Conservation (phyloP, 805 yeast species). For the Wickerhamomyces subpelliculosus region DNA sequence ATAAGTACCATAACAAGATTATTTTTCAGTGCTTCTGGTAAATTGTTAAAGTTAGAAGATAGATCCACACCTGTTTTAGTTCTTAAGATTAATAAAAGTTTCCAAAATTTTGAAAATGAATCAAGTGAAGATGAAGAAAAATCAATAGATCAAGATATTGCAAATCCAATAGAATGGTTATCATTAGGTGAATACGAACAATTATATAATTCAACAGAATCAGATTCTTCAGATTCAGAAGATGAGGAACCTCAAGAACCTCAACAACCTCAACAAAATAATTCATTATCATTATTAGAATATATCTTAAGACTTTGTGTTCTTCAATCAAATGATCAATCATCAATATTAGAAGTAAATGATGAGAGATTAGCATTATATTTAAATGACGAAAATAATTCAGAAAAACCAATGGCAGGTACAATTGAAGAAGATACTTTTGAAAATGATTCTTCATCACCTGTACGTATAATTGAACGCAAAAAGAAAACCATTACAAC, state of each 20-base stretch:
- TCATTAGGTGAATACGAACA: slow-evolving; percentile 42
- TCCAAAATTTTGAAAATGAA: slow-evolving; percentile 17
- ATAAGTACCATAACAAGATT: slow-evolving; percentile 40
- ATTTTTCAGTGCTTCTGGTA: slow-evolving; percentile 68
- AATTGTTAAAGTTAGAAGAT: slow-evolving; percentile 54
- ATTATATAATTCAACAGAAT: too few relatives aligned
- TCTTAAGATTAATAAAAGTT: slow-evolving; percentile 35
- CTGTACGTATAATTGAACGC: neutral
- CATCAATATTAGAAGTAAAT: slow-evolving; percentile 42
- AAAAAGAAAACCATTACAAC: neutral
- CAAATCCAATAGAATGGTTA: slow-evolving; percentile 35
- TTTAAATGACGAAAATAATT: slow-evolving; percentile 47
- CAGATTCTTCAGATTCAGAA: slow-evolving; percentile 17
- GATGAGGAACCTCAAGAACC: slow-evolving; percentile 12
- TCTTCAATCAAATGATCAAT: slow-evolving; percentile 54
- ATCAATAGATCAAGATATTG: too few relatives aligned
- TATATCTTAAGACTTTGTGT: slow-evolving; percentile 54
- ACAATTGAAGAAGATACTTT: slow-evolving; percentile 1
- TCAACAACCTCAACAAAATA: slow-evolving; percentile 4
- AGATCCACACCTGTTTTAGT: slow-evolving; percentile 60
- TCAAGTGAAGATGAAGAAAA: slow-evolving; percentile 18
- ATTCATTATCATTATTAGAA: slow-evolving; percentile 53
- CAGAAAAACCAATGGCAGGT: slow-evolving; percentile 1
- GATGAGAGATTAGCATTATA: slow-evolving; percentile 63
- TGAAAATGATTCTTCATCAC: neutral